Percentiles rank a stretch among this genome's conserved stretches.
Conservation (phyloP, 2,329 filamentous ascomycete genomes). For the Orbilia javanica region DNA sequence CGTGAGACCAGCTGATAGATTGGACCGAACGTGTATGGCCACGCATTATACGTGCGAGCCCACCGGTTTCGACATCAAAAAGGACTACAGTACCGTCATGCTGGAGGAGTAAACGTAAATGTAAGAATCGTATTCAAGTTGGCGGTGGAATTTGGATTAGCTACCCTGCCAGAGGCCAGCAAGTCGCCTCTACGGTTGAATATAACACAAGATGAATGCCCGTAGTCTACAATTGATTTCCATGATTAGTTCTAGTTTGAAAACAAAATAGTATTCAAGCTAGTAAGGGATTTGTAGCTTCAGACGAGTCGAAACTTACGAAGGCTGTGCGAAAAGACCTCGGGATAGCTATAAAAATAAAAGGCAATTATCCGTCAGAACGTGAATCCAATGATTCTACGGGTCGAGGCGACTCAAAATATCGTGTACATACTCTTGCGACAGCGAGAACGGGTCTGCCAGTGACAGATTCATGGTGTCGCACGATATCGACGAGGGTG, state of each 20-base stretch:
- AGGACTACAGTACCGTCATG: conserved; percentile 92
- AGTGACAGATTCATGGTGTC: conserved; percentile 75
- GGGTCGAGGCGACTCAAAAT: not conserved
- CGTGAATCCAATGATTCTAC: not conserved
- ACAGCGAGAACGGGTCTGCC: conserved; percentile 78
- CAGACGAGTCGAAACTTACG: conserved; percentile 26
- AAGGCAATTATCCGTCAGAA: conserved; percentile 26
- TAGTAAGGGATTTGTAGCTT: not conserved
- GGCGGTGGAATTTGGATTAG: conserved; percentile 44
- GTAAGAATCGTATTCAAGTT: conserved; percentile 35
- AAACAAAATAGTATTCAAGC: conserved; percentile 66
- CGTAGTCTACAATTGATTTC: conserved; percentile 73
- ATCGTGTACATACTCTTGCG: conserved; percentile 66
- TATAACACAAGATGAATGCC: conserved; percentile 76
- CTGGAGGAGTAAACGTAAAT: conserved; percentile 65
- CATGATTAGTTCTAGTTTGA: conserved; percentile 86
- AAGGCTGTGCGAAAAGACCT: conserved; percentile 59
- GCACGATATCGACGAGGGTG: not conserved
- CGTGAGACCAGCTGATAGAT: conserved; percentile 90
- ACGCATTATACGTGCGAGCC: conserved; percentile 90
- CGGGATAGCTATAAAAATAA: conserved; percentile 59
- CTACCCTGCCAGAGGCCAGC: conserved; percentile 87
- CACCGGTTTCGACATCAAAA: conserved; percentile 97
- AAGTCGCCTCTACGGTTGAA: conserved; percentile 97
- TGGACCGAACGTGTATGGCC: conserved; percentile 95